Base-by-base conservation (phyloP, 768 basidiomycete genomes). In the Tylopilus sp. region DNA sequence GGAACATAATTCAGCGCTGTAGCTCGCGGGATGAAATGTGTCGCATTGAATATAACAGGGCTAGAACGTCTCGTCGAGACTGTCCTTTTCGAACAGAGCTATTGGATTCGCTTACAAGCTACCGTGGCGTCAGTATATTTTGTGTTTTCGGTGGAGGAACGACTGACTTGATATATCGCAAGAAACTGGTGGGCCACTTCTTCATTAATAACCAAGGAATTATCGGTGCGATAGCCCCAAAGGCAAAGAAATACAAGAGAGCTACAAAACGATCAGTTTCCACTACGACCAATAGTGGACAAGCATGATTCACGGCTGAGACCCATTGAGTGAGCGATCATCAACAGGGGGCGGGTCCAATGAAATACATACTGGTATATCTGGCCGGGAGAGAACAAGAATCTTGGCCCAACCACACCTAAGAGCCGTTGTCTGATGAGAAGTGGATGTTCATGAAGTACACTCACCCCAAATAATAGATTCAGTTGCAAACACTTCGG, bases 1-100 rank as follows among this genome's bases (percentile, higher is more conserved):
- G 86, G 83, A 3, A 91, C 77, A 62, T 85, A 95, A 67, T 95
- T 95, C 59, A 92, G 76, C 3, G 90, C 86, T 0, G 83, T 88
- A 10, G 90, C 90, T 8, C 91, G 90, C 1, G 92, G 92, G 40
- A 94, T 88, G 47, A 72, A 69, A 20, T 73, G 69, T 4, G 85
- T 78, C 3, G 88, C 91, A 22, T 79, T 78, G 61, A 90, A 86
- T 59, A 91, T 77, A 42, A 89, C 60, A 10, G 74, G 81, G 47
- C 79, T 81, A 40, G 8, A 28, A 28, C 11, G 6, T 28, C 11
- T 7, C 28, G 28, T 8, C 11, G 28, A 28, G 28, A 28, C 28
- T 28, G 28, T 28, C 28, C 28, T 10, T 28, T 8, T 5, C 28
- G 6, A 28, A 28, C 3, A 2, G 3, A 10, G 7, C 7, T 28